Percentiles rank a stretch among this genome's conserved stretches.
phyloP scores from a whole-genome alignment of 73 alveolate species.

The Tetrahymena malaccensis region DNA sequence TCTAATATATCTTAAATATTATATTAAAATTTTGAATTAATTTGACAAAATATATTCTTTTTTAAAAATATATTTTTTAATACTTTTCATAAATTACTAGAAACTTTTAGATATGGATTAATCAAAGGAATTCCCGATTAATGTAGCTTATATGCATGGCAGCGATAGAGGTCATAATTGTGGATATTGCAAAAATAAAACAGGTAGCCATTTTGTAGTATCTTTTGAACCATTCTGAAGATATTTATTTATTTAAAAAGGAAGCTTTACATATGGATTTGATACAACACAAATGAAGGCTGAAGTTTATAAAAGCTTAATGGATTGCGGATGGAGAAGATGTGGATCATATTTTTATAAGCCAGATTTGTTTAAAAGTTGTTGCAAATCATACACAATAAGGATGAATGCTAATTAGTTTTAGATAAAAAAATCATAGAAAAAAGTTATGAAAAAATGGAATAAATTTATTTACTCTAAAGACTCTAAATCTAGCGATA shows the following conservation, averaged over 20 bases:
- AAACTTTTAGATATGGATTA: not conserved
- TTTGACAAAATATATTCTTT: too few species aligned
- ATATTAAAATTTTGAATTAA: too few species aligned
- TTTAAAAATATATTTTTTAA: too few species aligned
- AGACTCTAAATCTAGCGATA: constrained; percentile 38
- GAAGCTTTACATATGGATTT: constrained; percentile 47
- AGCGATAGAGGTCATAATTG: constrained; percentile 44
- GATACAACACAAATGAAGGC: constrained; percentile 37
- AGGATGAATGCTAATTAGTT: constrained; percentile 57
- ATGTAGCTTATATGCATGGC: not conserved
- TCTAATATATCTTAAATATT: too few species aligned
- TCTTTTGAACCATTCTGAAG: not conserved
- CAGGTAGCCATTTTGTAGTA: not conserved
- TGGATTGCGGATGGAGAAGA: constrained; percentile 89
- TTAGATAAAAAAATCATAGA: constrained; percentile 47
- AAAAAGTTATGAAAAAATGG: constrained; percentile 70
- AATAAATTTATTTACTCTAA: constrained; percentile 67
- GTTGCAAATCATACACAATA: constrained; percentile 75
- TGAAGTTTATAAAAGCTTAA: constrained; percentile 58
- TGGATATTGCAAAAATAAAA: constrained; percentile 65
- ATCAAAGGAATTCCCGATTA: not conserved
- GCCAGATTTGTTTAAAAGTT: constrained; percentile 49
- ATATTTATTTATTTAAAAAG: not conserved
- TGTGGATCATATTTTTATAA: constrained; percentile 75
- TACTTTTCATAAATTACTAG: not conserved